Conservation (phyloP, 768 basidiomycete species). For the Lentinula detonsa region DNA sequence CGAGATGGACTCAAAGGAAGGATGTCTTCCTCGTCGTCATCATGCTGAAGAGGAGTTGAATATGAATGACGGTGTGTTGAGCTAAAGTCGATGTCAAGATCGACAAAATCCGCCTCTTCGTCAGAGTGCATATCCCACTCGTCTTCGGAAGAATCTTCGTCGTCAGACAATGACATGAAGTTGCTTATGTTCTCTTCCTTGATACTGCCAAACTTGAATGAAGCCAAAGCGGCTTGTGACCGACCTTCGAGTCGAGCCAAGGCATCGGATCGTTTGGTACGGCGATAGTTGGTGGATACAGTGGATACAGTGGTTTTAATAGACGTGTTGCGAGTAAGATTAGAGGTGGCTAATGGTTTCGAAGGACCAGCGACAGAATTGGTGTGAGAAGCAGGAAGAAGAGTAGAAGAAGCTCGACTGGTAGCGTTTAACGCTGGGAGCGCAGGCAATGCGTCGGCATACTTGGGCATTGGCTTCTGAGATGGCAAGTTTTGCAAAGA, state of each 20-base stretch:
- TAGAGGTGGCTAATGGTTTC: neutral
- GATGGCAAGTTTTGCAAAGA: conserved; percentile 36
- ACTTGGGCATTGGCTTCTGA: neutral
- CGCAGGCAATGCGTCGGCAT: neutral
- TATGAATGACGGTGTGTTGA: conserved; percentile 1
- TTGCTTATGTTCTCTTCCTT: conserved; percentile 1
- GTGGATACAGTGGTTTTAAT: neutral
- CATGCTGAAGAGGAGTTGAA: neutral
- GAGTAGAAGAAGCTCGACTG: neutral
- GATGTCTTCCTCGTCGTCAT: conserved; percentile 5
- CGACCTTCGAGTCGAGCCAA: conserved; percentile 5
- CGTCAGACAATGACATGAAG: conserved; percentile 5
- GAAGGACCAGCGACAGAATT: neutral
- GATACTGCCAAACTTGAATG: neutral
- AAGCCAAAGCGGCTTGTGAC: neutral
- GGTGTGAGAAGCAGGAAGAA: neutral
- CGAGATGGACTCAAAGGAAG: neutral
- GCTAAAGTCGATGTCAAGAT: conserved; percentile 4
- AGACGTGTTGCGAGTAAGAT: neutral
- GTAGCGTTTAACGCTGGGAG: neutral
- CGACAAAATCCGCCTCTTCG: conserved; percentile 1
- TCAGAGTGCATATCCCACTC: neutral
- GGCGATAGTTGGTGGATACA: conserved; percentile 1
- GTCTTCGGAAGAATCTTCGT: conserved; percentile 3
- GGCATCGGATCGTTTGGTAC: conserved; percentile 4